Evolutionary conservation across 306 rosid genomes (phyloP).

Genomic region (Ammopiptanthus mongolicus): DNA sequence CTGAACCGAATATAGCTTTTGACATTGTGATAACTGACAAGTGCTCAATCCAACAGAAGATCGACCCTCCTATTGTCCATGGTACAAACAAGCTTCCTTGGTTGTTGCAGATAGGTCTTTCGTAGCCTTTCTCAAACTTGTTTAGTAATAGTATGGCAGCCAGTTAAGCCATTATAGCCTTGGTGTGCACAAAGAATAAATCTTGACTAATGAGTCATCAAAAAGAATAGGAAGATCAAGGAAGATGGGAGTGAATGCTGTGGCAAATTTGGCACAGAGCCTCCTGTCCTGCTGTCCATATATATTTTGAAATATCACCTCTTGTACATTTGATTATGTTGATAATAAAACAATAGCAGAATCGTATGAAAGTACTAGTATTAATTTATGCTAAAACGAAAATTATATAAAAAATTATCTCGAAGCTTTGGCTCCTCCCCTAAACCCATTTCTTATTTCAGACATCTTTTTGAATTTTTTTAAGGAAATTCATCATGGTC

Average conservation of each 20-base stretch:
- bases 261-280: background rate
- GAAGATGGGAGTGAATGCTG: background rate
- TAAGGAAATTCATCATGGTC: conserved; percentile 42
- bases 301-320: background rate
- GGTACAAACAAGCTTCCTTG: background rate
- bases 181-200: background rate
- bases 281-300: no score
- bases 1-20: no score
- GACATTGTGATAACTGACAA: no score
- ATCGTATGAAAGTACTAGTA: background rate
- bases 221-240: background rate
- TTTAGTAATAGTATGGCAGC: background rate
- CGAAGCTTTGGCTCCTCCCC: background rate
- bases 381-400: background rate
- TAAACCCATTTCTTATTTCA: conserved; percentile 8
- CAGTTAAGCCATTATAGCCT: background rate
- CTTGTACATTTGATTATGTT: background rate
- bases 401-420: background rate
- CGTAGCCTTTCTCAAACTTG: background rate
- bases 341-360: background rate
- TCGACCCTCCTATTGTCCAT: no score
- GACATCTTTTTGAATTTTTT: conserved; percentile 37
- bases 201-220: background rate
- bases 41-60: no score
- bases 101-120: background rate